A percentile compares a stretch with the other conserved stretches of the same genome.
phyloP scores from a whole-genome alignment of 1,284 basidiomycete genomes.

The Fomitiporia mediterranea region DNA sequence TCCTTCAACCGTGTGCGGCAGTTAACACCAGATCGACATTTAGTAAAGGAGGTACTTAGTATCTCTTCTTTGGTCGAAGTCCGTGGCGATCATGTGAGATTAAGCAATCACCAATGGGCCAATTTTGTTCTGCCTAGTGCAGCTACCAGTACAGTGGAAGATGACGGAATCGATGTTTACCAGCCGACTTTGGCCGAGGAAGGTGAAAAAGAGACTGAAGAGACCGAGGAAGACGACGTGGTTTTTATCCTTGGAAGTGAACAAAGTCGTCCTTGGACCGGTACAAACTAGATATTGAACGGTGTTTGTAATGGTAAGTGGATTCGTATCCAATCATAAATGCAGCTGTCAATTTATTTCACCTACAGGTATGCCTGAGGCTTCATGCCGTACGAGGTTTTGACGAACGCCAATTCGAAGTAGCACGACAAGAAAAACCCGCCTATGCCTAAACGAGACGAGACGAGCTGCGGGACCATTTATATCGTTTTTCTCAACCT shows the following conservation, averaged over 20 bases:
- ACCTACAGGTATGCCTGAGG: too few relatives aligned
- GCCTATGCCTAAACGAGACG: too few relatives aligned
- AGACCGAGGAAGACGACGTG: conserved; percentile 54
- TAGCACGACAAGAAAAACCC: background rate
- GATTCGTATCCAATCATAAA: too few relatives aligned
- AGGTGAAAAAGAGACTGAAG: conserved; percentile 31
- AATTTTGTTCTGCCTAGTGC: conserved; percentile 73
- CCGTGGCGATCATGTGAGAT: conserved; percentile 62
- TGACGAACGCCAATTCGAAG: too few relatives aligned
- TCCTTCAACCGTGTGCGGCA: conserved; percentile 82
- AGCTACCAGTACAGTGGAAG: conserved; percentile 39
- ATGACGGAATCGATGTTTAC: conserved; percentile 24
- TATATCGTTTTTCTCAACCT: background rate
- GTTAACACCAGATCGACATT: conserved; percentile 59
- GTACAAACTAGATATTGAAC: conserved; percentile 12
- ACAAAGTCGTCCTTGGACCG: conserved; percentile 31
- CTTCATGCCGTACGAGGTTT: too few relatives aligned
- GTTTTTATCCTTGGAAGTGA: conserved; percentile 43
- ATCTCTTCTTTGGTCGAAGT: conserved; percentile 73
- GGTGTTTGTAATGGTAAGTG: background rate
- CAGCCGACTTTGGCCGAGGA: conserved; percentile 11
- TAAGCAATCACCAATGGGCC: conserved; percentile 53
- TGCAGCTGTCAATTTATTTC: too few relatives aligned
- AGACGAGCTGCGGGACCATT: background rate
- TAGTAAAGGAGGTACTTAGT: conserved; percentile 69